phyloP scores from a whole-genome alignment of 2,329 filamentous ascomycete genomes.

The Apiospora rasikravindrae region DNA sequence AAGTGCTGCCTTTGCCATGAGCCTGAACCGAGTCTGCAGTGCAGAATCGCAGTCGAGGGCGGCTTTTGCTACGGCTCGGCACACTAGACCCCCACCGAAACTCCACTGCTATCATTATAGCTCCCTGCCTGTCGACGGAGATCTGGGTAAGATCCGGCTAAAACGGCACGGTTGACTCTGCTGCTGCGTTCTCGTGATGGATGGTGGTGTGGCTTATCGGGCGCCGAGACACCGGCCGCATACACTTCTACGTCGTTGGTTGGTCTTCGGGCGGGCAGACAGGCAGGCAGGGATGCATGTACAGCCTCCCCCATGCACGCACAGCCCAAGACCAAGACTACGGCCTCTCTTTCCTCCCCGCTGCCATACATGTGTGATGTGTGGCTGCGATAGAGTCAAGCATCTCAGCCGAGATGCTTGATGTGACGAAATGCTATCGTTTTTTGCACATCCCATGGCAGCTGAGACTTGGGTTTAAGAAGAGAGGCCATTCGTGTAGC shows the following conservation, averaged over 20 bases:
- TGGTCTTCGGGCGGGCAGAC: not conserved
- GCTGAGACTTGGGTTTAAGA: not conserved
- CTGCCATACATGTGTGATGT: not conserved
- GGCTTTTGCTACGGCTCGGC: not conserved
- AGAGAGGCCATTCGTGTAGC: no score
- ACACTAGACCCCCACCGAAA: not conserved
- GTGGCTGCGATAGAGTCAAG: not conserved
- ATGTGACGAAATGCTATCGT: not conserved
- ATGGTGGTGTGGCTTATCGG: not conserved
- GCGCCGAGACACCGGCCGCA: not conserved
- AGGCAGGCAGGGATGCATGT: not conserved
- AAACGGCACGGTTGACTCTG: not conserved
- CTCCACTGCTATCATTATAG: constrained; percentile 8
- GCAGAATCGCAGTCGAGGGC: not conserved
- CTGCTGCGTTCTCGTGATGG: not conserved
- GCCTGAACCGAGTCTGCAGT: not conserved
- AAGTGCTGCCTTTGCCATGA: not conserved
- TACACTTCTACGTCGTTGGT: not conserved
- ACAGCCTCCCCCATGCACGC: constrained; percentile 10
- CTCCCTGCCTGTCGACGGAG: constrained; percentile 8
- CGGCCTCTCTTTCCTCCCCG: not conserved
- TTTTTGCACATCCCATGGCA: not conserved
- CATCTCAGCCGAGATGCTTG: not conserved
- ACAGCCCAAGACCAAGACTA: not conserved
- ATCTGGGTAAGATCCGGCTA: constrained; percentile 10